phyloP scores from a whole-genome alignment of 2,329 filamentous ascomycete genomes.

The Phialocephala sp. region DNA sequence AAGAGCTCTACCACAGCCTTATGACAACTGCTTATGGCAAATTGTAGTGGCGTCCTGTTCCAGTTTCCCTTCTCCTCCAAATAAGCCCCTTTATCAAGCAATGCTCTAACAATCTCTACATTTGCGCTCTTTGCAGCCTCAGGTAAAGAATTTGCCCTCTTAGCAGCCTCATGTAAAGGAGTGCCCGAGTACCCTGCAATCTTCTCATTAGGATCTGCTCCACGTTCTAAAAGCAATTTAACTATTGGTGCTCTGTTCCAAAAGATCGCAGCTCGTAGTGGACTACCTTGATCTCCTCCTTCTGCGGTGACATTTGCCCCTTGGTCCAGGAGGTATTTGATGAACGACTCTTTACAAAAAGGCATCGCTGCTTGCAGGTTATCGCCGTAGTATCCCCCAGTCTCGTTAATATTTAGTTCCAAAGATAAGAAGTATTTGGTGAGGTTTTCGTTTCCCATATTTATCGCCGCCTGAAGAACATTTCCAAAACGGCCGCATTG shows the following conservation, averaged over 20 bases:
- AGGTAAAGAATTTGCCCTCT: constrained; percentile 4
- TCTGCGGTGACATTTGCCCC: constrained; percentile 24
- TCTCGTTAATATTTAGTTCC: constrained; percentile 26
- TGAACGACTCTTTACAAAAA: not conserved
- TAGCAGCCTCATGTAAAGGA: constrained; percentile 13
- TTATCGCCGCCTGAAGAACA: constrained; percentile 24
- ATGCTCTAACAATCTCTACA: constrained; percentile 1
- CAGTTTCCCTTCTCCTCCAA: not conserved
- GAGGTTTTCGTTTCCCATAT: constrained; percentile 1
- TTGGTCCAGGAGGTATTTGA: constrained; percentile 19
- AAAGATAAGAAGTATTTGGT: constrained; percentile 17
- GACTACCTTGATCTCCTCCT: constrained; percentile 20
- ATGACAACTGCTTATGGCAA: constrained; percentile 8
- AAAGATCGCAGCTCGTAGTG: constrained; percentile 28
- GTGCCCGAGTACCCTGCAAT: not conserved
- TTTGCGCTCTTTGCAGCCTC: constrained; percentile 13
- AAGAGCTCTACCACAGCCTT: constrained; percentile 17
- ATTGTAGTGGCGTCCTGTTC: not conserved
- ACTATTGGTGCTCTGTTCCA: constrained; percentile 19
- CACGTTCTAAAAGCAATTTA: constrained; percentile 22
- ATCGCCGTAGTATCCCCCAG: constrained; percentile 20
- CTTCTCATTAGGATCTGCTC: constrained; percentile 24
- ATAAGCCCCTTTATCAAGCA: constrained; percentile 16
- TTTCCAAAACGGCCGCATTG: constrained; percentile 23
- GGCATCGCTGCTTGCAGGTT: constrained; percentile 23